Evolutionary conservation across 768 basidiomycete genomes (phyloP), one percentile per base, ranked within the genome.

Genomic region (Hypholoma fasciculare): DNA sequence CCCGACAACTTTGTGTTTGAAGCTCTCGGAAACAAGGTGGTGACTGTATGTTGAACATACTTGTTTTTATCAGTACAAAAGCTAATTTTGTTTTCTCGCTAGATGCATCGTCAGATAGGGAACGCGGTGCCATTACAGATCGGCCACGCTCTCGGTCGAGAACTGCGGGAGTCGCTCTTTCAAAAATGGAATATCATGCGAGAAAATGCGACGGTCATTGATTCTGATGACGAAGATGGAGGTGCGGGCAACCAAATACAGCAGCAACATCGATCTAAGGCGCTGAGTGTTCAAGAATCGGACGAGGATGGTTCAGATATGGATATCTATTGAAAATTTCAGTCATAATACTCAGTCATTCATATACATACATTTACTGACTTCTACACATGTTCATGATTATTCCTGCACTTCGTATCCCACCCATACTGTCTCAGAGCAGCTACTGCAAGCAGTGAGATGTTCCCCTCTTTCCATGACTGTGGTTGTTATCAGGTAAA

Each of bases 401-500:
- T 77, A 42, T 42, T 77, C 75, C 17, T 68, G 74, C 12, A 81
- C 65, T 71, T 94, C 88, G 65, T 92, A 94, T 1, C 92, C 92
- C n/a, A 86, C 89, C 89, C 91, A 94, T 1, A 94, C 76, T 8
- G 83, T 84, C 70, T 94, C 92, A 14, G 92, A 94, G 67, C 92
- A 94, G 53, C 83, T 82, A 54, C 73, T 81, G 62, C 92, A 94
- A 1, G 81, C 85, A 9, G 92, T 74, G 6, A 94, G 77, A 68
- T 94, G 92, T 49, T 76, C 75, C n/a, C 84, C 92, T 1, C 71
- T 72, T 58, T 93, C 90, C 78, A 94, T 80, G 50, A 87, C 80
- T 1, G 63, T 70, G 53, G 79, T 78, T 0, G 76, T 76, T 55
- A 94, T 83, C 38, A 64, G 71, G 65, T 92, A 94, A 17, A 48